Conservation (phyloP, 2,329 filamentous ascomycete genomes). For the Fulvia fulva region DNA sequence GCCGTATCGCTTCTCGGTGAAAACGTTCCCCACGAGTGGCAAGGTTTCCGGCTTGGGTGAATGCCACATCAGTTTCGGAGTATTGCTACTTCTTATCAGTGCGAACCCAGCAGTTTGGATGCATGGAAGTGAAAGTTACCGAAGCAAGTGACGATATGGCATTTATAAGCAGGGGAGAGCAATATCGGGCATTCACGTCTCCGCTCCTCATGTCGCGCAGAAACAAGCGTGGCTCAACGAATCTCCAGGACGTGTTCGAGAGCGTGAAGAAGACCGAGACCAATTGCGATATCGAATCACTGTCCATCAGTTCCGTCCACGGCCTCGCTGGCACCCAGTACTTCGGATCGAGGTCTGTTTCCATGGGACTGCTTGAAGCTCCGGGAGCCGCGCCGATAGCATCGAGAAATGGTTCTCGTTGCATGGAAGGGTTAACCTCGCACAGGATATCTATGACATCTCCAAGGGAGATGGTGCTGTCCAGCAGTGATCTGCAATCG, state of each 20-base stretch:
- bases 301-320: slow-evolving; percentile 29
- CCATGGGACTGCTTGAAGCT: slow-evolving; percentile 8
- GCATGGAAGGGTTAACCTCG: neutral
- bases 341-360: neutral
- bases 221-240: slow-evolving; percentile 34
- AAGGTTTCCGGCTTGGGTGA: slow-evolving; percentile 4
- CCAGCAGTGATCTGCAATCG: neutral
- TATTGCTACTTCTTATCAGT: slow-evolving; percentile 4
- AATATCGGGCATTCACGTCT: slow-evolving; percentile 27
- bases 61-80: slow-evolving; percentile 10
- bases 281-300: slow-evolving; percentile 33
- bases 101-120: neutral
- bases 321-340: slow-evolving; percentile 27
- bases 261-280: slow-evolving; percentile 23
- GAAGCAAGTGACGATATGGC: slow-evolving; percentile 28
- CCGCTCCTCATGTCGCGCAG: slow-evolving; percentile 35
- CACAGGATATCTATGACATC: neutral
- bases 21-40: slow-evolving; percentile 11
- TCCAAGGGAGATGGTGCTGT: neutral
- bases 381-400: neutral
- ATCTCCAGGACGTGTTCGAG: slow-evolving; percentile 29
- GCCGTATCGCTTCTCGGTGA: slow-evolving; percentile 10
- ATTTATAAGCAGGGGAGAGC: slow-evolving; percentile 37
- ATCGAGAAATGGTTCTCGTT: neutral
- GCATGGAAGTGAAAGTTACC: neutral